These are phyloP conservation scores for Corynespora cassiicola DNA, from an alignment of 2,329 filamentous ascomycete species.

Conservation along the genomic window DNA sequence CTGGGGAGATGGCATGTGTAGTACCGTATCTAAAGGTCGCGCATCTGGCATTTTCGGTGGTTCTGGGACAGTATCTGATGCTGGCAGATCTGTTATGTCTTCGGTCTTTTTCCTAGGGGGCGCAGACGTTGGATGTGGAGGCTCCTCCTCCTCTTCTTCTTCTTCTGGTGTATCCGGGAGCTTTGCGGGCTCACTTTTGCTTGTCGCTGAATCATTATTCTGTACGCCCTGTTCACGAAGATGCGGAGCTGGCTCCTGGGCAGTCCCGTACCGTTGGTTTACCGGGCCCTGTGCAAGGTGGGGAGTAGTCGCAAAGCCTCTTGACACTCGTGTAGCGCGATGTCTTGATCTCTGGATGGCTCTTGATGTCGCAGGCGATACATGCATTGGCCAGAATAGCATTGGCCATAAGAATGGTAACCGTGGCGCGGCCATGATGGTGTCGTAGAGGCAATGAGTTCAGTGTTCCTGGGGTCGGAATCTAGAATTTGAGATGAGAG, in stretches of 20 bases:
- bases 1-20: slow-evolving; percentile 48
- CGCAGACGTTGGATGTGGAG: slow-evolving; percentile 18
- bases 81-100: slow-evolving; percentile 13
- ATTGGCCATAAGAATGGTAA: slow-evolving; percentile 56
- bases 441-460: too few species aligned
- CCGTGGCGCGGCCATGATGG: slow-evolving; percentile 51
- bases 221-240: slow-evolving; percentile 24
- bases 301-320: slow-evolving; percentile 36
- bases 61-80: too few species aligned
- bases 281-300: slow-evolving; percentile 34
- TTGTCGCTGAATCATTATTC: slow-evolving; percentile 7
- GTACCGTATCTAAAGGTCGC: slow-evolving; percentile 48
- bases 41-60: slow-evolving; percentile 29
- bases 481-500: too few species aligned
- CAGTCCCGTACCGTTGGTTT: slow-evolving; percentile 55
- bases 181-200: slow-evolving; percentile 12
- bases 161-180: too few species aligned
- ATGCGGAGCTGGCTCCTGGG: slow-evolving; percentile 53
- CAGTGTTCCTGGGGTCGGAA: too few species aligned
- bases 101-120: too few species aligned
- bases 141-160: slow-evolving; percentile 32
- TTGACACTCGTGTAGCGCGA: slow-evolving; percentile 24
- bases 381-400: slow-evolving; percentile 44
- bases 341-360: slow-evolving; percentile 6
- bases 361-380: slow-evolving; percentile 20